Percentiles rank a stretch among this genome's conserved stretches.
Evolutionary conservation across 2,329 filamentous ascomycete species (phyloP).

Genomic region (Pseudogymnoascus sp.): DNA sequence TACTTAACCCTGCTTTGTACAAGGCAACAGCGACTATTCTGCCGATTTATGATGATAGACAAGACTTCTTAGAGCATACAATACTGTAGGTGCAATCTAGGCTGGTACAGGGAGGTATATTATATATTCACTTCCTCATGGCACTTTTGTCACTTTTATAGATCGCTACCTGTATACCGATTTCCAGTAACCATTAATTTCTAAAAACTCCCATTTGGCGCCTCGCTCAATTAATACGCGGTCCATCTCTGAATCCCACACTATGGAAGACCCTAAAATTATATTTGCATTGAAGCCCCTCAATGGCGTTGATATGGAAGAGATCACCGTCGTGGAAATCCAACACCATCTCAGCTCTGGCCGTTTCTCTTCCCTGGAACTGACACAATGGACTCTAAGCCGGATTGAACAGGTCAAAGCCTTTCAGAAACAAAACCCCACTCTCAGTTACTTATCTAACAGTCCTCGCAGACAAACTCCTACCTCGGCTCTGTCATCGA

Average conservation of each 20-base stretch:
- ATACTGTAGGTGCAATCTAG: background rate
- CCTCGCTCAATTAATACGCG: background rate
- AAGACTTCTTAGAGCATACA: background rate
- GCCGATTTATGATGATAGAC: background rate
- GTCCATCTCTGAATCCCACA: background rate
- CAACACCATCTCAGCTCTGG: background rate
- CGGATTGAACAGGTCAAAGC: background rate
- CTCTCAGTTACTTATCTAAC: background rate
- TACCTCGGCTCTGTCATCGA: slow-evolving; percentile 18
- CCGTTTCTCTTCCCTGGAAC: slow-evolving; percentile 3
- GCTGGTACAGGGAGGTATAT: background rate
- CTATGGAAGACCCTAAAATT: background rate
- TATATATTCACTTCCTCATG: background rate
- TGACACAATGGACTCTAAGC: slow-evolving; percentile 3
- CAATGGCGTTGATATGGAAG: slow-evolving; percentile 5
- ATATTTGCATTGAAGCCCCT: background rate
- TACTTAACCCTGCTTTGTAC: background rate
- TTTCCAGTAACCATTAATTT: background rate
- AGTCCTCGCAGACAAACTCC: background rate
- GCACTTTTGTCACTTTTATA: background rate
- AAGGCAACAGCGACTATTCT: background rate
- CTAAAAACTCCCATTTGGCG: background rate
- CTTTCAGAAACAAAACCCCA: background rate
- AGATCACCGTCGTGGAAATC: slow-evolving; percentile 4
- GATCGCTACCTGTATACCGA: background rate